These are phyloP conservation scores for Eutrema salsugineum DNA, from an alignment of 441 rosid genomes.

Conservation along the genomic window DNA sequence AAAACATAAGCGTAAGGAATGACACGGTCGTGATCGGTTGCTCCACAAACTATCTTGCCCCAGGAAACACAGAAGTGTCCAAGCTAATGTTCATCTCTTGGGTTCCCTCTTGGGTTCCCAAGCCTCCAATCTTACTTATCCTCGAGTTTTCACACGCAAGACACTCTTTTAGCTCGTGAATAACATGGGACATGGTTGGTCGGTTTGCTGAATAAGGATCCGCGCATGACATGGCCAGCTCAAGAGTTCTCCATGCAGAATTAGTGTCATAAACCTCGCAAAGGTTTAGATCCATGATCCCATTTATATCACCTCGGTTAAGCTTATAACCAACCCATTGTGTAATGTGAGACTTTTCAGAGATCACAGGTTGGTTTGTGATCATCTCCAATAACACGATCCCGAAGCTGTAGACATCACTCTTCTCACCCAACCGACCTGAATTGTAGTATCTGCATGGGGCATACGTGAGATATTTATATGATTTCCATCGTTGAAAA, in stretches of 20 bases:
- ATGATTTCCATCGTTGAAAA: no score
- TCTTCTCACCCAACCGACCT: conserved; percentile 5
- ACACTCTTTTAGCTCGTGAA: conserved; percentile 10
- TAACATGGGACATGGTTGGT: conserved; percentile 10
- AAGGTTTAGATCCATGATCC: conserved; percentile 1
- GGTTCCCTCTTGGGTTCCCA: neutral
- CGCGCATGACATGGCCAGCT: conserved; percentile 3
- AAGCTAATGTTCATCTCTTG: neutral
- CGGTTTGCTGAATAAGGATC: neutral
- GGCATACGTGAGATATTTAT: neutral
- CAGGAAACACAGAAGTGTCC: neutral
- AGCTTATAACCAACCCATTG: conserved; percentile 4
- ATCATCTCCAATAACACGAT: conserved; percentile 18
- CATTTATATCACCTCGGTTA: neutral
- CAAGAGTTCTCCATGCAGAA: conserved; percentile 4
- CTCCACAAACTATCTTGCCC: neutral
- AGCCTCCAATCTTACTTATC: neutral
- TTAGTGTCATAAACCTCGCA: neutral
- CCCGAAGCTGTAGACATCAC: conserved; percentile 11
- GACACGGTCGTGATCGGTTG: neutral
- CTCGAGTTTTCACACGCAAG: neutral
- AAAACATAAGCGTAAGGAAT: no score
- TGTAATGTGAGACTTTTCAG: neutral
- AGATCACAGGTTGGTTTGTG: neutral
- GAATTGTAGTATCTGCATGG: neutral